These are phyloP conservation scores for Amanita rimosa DNA, from an alignment of 768 basidiomycete genomes.

Conservation along the genomic window DNA sequence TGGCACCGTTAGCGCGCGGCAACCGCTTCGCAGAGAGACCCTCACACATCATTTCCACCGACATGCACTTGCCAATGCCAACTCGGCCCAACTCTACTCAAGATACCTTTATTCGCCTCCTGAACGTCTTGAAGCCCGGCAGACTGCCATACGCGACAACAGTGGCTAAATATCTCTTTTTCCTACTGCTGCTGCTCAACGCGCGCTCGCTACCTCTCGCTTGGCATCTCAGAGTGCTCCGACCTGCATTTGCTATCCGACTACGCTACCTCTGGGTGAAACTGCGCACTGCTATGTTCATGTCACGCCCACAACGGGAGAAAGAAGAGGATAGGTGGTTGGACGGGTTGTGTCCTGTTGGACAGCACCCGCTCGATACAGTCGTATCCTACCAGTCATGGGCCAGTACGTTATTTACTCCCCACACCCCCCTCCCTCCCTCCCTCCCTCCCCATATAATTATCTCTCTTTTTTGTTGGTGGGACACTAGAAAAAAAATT, in stretches of 20 bases:
- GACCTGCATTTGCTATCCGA: slow-evolving; percentile 27
- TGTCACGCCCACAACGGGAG: slow-evolving; percentile 18
- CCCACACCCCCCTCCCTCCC: too few relatives aligned
- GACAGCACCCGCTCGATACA: slow-evolving; percentile 41
- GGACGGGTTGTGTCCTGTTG: slow-evolving; percentile 40
- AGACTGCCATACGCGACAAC: slow-evolving; percentile 4
- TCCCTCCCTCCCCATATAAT: too few relatives aligned
- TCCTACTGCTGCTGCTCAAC: slow-evolving; percentile 45
- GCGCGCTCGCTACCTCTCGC: slow-evolving; percentile 47
- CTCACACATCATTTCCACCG: too few relatives aligned
- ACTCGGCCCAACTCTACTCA: neutral
- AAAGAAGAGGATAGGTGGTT: slow-evolving; percentile 30
- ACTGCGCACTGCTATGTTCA: slow-evolving; percentile 26
- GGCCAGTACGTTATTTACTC: slow-evolving; percentile 58
- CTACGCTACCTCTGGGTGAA: slow-evolving; percentile 21
- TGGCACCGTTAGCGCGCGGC: too few relatives aligned
- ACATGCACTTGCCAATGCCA: neutral
- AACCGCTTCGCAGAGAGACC: too few relatives aligned
- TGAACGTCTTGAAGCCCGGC: neutral
- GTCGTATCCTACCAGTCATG: slow-evolving; percentile 30
- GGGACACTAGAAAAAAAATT: too few relatives aligned
- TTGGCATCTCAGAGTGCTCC: slow-evolving; percentile 57
- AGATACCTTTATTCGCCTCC: neutral
- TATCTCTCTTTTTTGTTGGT: neutral
- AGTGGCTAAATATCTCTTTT: slow-evolving; percentile 28